Evolutionary conservation across 345 rosid species (phyloP).

Genomic region (Linum tenue): DNA sequence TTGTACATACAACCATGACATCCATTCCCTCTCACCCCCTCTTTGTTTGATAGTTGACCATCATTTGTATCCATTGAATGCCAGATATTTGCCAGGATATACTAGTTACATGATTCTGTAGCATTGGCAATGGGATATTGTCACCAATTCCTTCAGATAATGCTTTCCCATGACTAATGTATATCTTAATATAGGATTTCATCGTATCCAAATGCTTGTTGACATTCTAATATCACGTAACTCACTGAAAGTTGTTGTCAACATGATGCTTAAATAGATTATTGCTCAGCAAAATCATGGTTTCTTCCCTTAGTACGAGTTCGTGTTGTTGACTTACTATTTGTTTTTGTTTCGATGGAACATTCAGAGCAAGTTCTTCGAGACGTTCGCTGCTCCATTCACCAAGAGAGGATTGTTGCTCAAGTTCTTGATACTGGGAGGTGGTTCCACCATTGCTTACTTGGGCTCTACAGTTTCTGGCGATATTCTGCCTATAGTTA

Average conservation of each 20-base stretch:
- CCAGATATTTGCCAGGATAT: neutral
- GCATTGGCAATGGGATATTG: neutral
- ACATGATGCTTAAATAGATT: too few relatives aligned
- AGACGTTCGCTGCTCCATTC: slow-evolving; percentile 86
- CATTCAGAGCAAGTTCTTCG: slow-evolving; percentile 93
- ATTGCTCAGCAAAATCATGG: neutral
- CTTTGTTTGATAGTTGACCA: neutral
- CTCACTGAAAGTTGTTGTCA: too few relatives aligned
- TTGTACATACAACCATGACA: too few relatives aligned
- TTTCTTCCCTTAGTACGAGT: neutral
- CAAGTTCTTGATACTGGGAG: slow-evolving; percentile 84
- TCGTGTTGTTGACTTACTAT: neutral
- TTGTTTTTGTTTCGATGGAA: slow-evolving; percentile 8
- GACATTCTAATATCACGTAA: too few relatives aligned
- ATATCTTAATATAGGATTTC: neutral
- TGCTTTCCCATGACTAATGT: neutral
- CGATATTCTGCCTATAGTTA: slow-evolving; percentile 76
- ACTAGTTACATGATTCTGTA: neutral
- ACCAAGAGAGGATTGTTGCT: slow-evolving; percentile 91
- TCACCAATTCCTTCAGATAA: neutral
- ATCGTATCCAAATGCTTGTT: neutral
- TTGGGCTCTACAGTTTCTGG: slow-evolving; percentile 57
- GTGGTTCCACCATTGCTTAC: slow-evolving; percentile 66
- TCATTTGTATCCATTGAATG: too few relatives aligned
- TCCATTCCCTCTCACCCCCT: too few relatives aligned